A percentile compares a stretch with the other conserved stretches of the same genome.
Conservation (phyloP, 768 basidiomycete species). For the Filobasidium floriforme region DNA sequence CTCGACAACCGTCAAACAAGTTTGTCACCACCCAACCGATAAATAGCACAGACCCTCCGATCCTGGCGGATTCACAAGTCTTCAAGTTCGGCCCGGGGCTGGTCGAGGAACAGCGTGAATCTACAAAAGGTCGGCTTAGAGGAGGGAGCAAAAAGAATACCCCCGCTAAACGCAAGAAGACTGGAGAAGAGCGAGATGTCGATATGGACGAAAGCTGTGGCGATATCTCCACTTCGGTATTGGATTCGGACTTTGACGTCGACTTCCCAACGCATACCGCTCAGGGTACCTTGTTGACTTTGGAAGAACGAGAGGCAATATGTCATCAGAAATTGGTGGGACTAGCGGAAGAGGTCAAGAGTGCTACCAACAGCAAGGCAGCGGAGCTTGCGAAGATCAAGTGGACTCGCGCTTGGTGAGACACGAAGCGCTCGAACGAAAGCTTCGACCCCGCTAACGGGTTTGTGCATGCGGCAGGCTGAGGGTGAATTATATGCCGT, state of each 20-base stretch:
- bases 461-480: background rate
- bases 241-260: background rate
- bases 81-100: background rate
- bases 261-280: background rate
- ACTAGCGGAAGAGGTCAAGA: background rate
- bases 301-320: background rate
- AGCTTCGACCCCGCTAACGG: background rate
- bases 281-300: background rate
- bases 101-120: background rate
- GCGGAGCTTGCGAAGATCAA: background rate
- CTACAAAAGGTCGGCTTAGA: background rate
- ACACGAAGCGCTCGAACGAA: background rate
- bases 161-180: background rate
- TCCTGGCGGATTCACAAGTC: conserved; percentile 7
- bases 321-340: background rate
- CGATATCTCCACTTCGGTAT: background rate
- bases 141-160: background rate
- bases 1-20: background rate
- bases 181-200: background rate
- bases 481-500: background rate
- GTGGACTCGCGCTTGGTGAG: conserved; percentile 1
- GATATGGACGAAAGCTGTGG: background rate
- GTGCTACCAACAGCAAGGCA: background rate
- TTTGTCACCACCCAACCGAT: background rate
- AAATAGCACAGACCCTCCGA: background rate